Conservation (phyloP, 106 monocot species). For the Platanthera zijinensis region DNA sequence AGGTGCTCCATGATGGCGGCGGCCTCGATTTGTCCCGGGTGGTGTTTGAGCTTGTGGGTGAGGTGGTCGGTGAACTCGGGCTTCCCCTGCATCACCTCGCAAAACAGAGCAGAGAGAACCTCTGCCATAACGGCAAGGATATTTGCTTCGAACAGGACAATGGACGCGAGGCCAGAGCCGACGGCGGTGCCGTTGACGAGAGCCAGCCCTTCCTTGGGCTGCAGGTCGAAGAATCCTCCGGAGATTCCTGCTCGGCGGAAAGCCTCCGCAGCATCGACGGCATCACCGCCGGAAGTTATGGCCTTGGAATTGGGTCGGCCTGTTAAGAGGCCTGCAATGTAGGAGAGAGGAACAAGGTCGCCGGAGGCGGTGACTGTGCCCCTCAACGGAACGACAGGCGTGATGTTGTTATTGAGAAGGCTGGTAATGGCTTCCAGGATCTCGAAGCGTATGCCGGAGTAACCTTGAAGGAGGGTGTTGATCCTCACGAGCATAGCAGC, state of each 20-base stretch:
- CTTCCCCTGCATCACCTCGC: slow-evolving; percentile 92
- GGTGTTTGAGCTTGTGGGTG: slow-evolving; percentile 92
- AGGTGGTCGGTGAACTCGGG: slow-evolving; percentile 93
- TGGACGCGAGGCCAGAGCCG: slow-evolving; percentile 82
- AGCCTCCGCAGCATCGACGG: slow-evolving; percentile 54
- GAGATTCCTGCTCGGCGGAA: slow-evolving; percentile 58
- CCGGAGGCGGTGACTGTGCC: slow-evolving; percentile 95
- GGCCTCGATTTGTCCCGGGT: slow-evolving; percentile 90
- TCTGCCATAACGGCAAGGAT: slow-evolving; percentile 55
- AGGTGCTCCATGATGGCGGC: slow-evolving; percentile 94
- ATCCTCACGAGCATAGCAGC: slow-evolving; percentile 82
- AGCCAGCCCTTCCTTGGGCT: slow-evolving; percentile 93
- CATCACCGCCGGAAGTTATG: slow-evolving; percentile 30
- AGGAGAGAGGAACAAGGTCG: slow-evolving; percentile 90
- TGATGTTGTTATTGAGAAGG: slow-evolving; percentile 59
- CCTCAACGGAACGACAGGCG: slow-evolving; percentile 78
- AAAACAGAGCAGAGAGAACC: slow-evolving; percentile 75
- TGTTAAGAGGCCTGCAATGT: slow-evolving; percentile 82
- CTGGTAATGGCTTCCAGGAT: slow-evolving; percentile 71
- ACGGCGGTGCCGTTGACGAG: slow-evolving; percentile 95
- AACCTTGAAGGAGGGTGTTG: slow-evolving; percentile 93
- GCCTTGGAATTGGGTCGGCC: slow-evolving; percentile 74
- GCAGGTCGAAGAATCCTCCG: slow-evolving; percentile 76
- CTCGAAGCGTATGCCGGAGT: slow-evolving; percentile 97
- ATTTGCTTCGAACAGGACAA: slow-evolving; percentile 79